Evolutionary conservation across 768 basidiomycete genomes (phyloP).

Genomic region (Heimioporus sp.): DNA sequence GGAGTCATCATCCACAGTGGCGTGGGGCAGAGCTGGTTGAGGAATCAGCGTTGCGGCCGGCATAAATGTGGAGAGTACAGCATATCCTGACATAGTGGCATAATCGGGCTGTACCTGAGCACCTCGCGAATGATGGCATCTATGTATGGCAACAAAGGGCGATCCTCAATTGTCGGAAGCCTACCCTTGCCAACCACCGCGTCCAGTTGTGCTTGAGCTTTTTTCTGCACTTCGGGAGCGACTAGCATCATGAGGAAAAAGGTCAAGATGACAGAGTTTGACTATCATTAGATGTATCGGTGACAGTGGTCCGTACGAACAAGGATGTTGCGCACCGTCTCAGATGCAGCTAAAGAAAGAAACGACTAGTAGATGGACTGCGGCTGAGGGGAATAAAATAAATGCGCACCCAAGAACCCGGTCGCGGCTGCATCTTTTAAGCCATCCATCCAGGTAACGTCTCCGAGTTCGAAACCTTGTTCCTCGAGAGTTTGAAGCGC

Average conservation of each 20-base stretch:
- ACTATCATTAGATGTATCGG: constrained; percentile 3
- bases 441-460: neutral
- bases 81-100: constrained; percentile 15
- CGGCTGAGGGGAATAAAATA: neutral
- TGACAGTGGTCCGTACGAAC: neutral
- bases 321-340: constrained; percentile 7
- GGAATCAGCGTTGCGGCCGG: neutral
- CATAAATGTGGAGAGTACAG: neutral
- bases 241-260: constrained; percentile 17
- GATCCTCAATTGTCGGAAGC: constrained; percentile 17
- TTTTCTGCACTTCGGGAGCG: constrained; percentile 17
- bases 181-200: constrained; percentile 17
- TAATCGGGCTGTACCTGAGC: neutral
- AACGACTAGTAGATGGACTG: neutral
- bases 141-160: constrained; percentile 32
- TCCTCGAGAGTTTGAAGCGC: neutral
- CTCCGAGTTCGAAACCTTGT: neutral
- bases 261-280: constrained; percentile 1
- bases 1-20: constrained; percentile 10
- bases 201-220: constrained; percentile 15
- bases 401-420: constrained; percentile 9
- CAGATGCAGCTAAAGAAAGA: constrained; percentile 8
- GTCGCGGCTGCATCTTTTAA: constrained; percentile 18
- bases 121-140: constrained; percentile 37
- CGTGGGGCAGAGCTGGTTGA: constrained; percentile 14